Base-by-base conservation (phyloP, 345 rosid genomes). In the Abelmoschus esculentus region DNA sequence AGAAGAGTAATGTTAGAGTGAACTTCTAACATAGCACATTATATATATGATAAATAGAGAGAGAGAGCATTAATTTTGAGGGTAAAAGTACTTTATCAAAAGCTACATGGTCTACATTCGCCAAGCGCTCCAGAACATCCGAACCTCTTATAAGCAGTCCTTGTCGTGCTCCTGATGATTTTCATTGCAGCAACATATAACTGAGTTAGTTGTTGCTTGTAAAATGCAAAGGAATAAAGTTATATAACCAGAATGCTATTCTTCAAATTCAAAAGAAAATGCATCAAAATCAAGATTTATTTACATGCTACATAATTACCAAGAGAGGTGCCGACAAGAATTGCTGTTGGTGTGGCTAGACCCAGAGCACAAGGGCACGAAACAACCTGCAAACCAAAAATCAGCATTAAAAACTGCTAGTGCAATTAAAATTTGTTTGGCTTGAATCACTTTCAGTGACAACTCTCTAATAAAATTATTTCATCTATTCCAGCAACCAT, bases 311-410 rank as follows among this genome's bases (percentile, higher is more conserved):
- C 66, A 74, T 65, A 68, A 67, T 49, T 89, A 93, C 97, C 96
- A 79, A 91, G 96, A 69, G 93, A 93, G 53, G 97, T 93, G 86
- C 98, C 98, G 61, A 93, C 95, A 72, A 93, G 74, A 79, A 93
- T 91, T 74, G 98, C 98, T 3, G 98, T 91, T 55, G 98, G 98
- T 60, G 98, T 89, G 72, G 98, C 98, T 67, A 93, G 97, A 65
- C 98, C 98, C 79, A 93, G 82, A 56, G 97, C 98, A 77, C 96
- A 88, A 28, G 98, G 98, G 78, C 98, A 93, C 15, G 97, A 93
- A 69, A 91, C 98, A 71, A 91, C 97, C 98, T 93, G 90, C 70
- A 69, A 57, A 67, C 70, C 58, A 73, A 52, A 56, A 73, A 66
- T 18, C 15, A 59, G 58, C 18, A 68, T 67, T 17, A 65, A 53